Percentiles rank a stretch among this genome's conserved stretches.
Conservation (phyloP, 352 stramenopile species). For the Phytophthora sojae region DNA sequence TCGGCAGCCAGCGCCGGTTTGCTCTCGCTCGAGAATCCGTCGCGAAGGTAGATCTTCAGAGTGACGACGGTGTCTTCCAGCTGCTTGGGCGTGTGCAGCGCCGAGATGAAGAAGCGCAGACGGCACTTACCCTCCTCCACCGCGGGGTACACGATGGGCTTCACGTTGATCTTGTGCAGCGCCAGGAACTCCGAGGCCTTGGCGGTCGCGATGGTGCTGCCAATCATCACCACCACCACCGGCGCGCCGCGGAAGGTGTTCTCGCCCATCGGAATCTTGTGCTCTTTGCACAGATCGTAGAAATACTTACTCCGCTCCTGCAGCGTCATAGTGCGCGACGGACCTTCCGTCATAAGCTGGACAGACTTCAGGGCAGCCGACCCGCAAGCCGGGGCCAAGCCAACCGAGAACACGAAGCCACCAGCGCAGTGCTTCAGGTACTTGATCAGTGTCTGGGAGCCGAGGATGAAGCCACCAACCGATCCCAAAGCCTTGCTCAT, state of each 20-base stretch:
- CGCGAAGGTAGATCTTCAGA: slow-evolving; percentile 48
- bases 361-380: slow-evolving; percentile 76
- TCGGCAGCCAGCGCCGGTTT: slow-evolving; percentile 1
- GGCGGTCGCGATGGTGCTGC: slow-evolving; percentile 79
- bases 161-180: slow-evolving; percentile 75
- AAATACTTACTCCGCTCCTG: slow-evolving; percentile 79
- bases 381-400: slow-evolving; percentile 71
- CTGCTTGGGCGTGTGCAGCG: slow-evolving; percentile 73
- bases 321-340: slow-evolving; percentile 65
- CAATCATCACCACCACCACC: slow-evolving; percentile 84
- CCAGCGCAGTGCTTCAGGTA: slow-evolving; percentile 75
- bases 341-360: slow-evolving; percentile 66
- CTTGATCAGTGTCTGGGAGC: slow-evolving; percentile 53
- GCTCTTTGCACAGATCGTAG: slow-evolving; percentile 76
- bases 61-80: slow-evolving; percentile 62
- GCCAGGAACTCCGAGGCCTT: slow-evolving; percentile 74
- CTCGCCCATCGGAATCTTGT: slow-evolving; percentile 64
- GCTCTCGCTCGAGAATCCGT: slow-evolving; percentile 14
- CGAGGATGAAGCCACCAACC: slow-evolving; percentile 71
- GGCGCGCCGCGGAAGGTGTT: slow-evolving; percentile 75
- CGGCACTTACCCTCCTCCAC: slow-evolving; percentile 88
- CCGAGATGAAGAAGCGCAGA: slow-evolving; percentile 89
- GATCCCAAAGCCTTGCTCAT: slow-evolving; percentile 81
- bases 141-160: slow-evolving; percentile 87
- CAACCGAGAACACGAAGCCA: slow-evolving; percentile 84